Conservation (phyloP, 1,284 basidiomycete genomes). For the Pascua sp. region DNA sequence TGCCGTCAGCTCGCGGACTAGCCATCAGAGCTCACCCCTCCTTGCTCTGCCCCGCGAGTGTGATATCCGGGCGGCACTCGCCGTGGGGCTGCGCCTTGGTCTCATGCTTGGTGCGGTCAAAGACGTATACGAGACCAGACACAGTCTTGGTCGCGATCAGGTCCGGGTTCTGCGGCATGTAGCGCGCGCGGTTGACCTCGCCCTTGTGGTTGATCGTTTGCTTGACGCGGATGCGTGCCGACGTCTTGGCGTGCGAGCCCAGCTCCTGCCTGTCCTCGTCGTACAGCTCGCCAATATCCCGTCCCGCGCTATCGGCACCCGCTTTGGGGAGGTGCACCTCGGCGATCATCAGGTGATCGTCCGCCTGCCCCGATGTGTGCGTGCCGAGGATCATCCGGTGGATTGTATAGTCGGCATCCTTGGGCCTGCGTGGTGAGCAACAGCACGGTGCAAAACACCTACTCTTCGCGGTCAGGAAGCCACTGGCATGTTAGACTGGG, state of each 20-base stretch:
- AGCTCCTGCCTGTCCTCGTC: constrained; percentile 92
- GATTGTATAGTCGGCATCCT: constrained; percentile 84
- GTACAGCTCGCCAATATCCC: constrained; percentile 71
- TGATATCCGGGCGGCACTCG: constrained; percentile 85
- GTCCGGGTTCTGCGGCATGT: constrained; percentile 98
- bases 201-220: constrained; percentile 95
- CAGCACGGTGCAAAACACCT: constrained; percentile 32
- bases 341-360: constrained; percentile 95
- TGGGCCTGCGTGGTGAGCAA: constrained; percentile 51
- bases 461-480: constrained; percentile 97
- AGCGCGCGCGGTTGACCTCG: constrained; percentile 94
- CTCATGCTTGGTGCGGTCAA: constrained; percentile 95
- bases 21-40: constrained; percentile 68
- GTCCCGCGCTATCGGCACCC: constrained; percentile 53
- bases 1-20: constrained; percentile 38
- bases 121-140: constrained; percentile 84
- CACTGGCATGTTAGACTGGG: constrained; percentile 97
- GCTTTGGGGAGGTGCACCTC: constrained; percentile 88
- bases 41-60: constrained; percentile 79
- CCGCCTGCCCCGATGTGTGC: constrained; percentile 91
- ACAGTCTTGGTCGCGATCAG: constrained; percentile 93
- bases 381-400: constrained; percentile 95
- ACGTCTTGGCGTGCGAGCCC: constrained; percentile 73
- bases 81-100: constrained; percentile 83
- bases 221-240: constrained; percentile 78